Base-by-base conservation (phyloP, 1,139 yeast species). In the Wickerhamiella pararugosa region DNA sequence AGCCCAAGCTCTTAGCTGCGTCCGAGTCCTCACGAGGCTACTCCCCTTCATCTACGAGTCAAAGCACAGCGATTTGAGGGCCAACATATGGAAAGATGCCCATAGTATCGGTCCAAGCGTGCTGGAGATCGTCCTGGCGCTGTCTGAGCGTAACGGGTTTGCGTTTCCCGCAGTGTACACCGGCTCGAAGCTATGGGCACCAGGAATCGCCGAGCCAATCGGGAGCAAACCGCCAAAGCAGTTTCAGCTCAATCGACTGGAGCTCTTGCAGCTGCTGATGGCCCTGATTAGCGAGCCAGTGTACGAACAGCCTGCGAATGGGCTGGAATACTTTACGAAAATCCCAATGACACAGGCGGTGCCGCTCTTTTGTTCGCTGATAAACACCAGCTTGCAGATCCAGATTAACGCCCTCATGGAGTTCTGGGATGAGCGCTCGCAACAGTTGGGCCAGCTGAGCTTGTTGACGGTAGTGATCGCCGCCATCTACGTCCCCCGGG, bases 1-100 rank as follows among this genome's bases (percentile, higher is more conserved):
- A 5, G 54, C 53, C 32, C 62, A 61, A 49, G 54, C 64, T 21
- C 60, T 81, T 36, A 79, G 77, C 49, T 76, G 86, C 51, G 55
- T 79, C 9, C 68, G 95, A 31, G 59, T 80, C 6, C 59, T 87
- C 37, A 75, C 86, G 1, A 70, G 76, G 44, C 44, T 82, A 3
- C 49, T 82, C 11, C 96, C 96, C 0, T 71, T 75, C 45, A 54
- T 80, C 8, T 81, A 71, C 53, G 95, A 65, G 45, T 49, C 42
- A 28, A 47, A 33, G 34, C 21, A 15, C 21, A 15, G 21, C 21
- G 21, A 15, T 4, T 4, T 15, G 4, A 15, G 21, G 21, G 21
- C 21, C 21, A 15, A 15, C 21, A 15, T 15, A 39, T 27, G 36
- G 45, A 42, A 64, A 62, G 15, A 61, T 39, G 27, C 32, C 15